phyloP scores from a whole-genome alignment of 2,329 filamentous ascomycete species.

The Verticillium klebahnii region DNA sequence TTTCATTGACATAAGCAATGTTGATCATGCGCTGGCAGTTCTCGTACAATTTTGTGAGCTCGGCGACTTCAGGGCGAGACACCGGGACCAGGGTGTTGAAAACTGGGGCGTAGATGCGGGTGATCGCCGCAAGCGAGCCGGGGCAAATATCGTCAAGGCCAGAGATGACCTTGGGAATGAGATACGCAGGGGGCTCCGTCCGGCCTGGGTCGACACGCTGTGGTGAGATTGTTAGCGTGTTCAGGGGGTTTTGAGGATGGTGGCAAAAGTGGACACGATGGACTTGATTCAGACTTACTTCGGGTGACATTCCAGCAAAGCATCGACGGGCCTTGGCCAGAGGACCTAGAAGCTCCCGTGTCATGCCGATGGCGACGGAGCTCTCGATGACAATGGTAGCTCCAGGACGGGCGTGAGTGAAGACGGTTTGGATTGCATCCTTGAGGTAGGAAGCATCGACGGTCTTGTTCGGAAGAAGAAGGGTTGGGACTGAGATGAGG shows the following conservation, averaged over 20 bases:
- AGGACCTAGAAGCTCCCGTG: constrained; percentile 41
- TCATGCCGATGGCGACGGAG: constrained; percentile 51
- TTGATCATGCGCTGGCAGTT: constrained; percentile 53
- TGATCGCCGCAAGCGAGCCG: constrained; percentile 38
- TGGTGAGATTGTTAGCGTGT: neutral
- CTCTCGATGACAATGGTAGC: constrained; percentile 48
- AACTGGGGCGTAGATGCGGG: constrained; percentile 37
- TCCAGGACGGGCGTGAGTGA: constrained; percentile 34
- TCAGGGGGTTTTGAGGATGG: neutral
- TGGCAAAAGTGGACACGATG: neutral
- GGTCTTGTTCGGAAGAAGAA: constrained; percentile 38
- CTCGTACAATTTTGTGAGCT: constrained; percentile 55
- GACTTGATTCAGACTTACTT: constrained; percentile 13
- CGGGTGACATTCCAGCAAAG: constrained; percentile 45
- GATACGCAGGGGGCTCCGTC: constrained; percentile 28
- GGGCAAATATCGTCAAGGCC: constrained; percentile 42
- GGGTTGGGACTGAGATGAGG: constrained; percentile 49
- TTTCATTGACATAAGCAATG: constrained; percentile 52
- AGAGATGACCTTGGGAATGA: constrained; percentile 50
- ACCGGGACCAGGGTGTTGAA: constrained; percentile 45
- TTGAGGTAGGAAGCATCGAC: constrained; percentile 43
- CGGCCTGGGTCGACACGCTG: constrained; percentile 47
- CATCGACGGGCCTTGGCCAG: constrained; percentile 36
- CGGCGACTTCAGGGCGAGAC: constrained; percentile 48
- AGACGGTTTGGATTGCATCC: constrained; percentile 37